These are phyloP conservation scores for Cantharellus anzutake DNA, from an alignment of 768 basidiomycete species.

Conservation along the genomic window DNA sequence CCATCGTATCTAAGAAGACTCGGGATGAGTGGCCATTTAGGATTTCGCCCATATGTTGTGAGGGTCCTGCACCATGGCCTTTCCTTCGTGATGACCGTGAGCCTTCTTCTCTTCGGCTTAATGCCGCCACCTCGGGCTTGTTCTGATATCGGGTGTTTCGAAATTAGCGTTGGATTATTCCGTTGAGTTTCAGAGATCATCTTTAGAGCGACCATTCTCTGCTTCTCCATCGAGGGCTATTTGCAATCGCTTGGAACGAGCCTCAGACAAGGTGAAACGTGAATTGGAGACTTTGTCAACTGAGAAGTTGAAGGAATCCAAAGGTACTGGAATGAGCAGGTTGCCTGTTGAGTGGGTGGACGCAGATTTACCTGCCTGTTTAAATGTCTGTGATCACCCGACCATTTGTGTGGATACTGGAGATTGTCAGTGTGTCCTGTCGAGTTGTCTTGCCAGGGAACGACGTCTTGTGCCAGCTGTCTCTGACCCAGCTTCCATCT, in stretches of 20 bases:
- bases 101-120: neutral
- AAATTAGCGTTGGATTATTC: conserved; percentile 12
- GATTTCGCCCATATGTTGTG: conserved; percentile 17
- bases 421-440: conserved; percentile 17
- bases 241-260: conserved; percentile 3
- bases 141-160: neutral
- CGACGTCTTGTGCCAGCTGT: conserved; percentile 12
- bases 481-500: conserved; percentile 6
- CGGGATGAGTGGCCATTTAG: conserved; percentile 13
- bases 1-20: neutral
- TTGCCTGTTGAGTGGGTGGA: conserved; percentile 12
- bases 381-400: conserved; percentile 13
- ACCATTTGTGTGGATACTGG: conserved; percentile 16
- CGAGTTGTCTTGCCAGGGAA: conserved; percentile 13
- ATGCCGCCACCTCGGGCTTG: neutral
- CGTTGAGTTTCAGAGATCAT: conserved; percentile 16
- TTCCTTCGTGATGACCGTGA: conserved; percentile 15
- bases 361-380: conserved; percentile 16
- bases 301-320: neutral
- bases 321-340: neutral
- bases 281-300: conserved; percentile 5
- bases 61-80: conserved; percentile 16
- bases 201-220: conserved; percentile 10
- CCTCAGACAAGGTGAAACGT: conserved; percentile 1
- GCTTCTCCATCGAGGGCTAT: conserved; percentile 4